Percentiles rank a stretch among this genome's conserved stretches.
Evolutionary conservation across 1,139 yeast genomes (phyloP).

Genomic region (Candida dubliniensis): DNA sequence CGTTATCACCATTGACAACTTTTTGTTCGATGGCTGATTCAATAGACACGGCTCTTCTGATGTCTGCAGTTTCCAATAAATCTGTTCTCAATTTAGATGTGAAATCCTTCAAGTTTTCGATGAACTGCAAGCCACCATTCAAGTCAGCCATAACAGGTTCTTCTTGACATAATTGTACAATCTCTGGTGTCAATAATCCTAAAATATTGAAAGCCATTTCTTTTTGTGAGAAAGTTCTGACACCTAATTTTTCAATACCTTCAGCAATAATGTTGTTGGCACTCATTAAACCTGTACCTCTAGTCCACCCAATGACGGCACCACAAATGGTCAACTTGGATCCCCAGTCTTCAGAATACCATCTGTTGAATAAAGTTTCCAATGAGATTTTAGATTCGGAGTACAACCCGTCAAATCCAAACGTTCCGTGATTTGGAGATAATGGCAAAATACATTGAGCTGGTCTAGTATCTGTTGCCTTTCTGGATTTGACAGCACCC

Average conservation of each 20-base stretch:
- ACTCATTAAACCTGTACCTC: slow-evolving; percentile 99
- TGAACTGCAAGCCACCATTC: slow-evolving; percentile 96
- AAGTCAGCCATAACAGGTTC: slow-evolving; percentile 96
- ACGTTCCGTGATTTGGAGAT: slow-evolving; percentile 98
- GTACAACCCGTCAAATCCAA: slow-evolving; percentile 96
- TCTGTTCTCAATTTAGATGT: slow-evolving; percentile 81
- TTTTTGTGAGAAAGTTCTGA: slow-evolving; percentile 95
- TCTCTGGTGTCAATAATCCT: slow-evolving; percentile 87
- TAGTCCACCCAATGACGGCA: slow-evolving; percentile 98
- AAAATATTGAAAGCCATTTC: slow-evolving; percentile 98
- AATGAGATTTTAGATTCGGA: slow-evolving; percentile 94
- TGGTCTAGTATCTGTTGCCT: slow-evolving; percentile 91
- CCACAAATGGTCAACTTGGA: slow-evolving; percentile 94
- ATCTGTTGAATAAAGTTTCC: slow-evolving; percentile 96
- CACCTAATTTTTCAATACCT: slow-evolving; percentile 94
- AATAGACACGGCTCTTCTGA: slow-evolving; percentile 92
- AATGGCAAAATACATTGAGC: slow-evolving; percentile 96
- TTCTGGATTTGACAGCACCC: slow-evolving; percentile 86
- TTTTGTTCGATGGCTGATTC: slow-evolving; percentile 93
- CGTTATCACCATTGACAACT: slow-evolving; percentile 85
- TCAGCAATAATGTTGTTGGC: slow-evolving; percentile 97
- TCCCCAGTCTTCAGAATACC: slow-evolving; percentile 98
- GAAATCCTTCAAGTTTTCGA: slow-evolving; percentile 87
- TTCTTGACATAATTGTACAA: slow-evolving; percentile 85
- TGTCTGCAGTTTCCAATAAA: slow-evolving; percentile 80